phyloP scores from a whole-genome alignment of 345 rosid species.

The Barbarea vulgaris region DNA sequence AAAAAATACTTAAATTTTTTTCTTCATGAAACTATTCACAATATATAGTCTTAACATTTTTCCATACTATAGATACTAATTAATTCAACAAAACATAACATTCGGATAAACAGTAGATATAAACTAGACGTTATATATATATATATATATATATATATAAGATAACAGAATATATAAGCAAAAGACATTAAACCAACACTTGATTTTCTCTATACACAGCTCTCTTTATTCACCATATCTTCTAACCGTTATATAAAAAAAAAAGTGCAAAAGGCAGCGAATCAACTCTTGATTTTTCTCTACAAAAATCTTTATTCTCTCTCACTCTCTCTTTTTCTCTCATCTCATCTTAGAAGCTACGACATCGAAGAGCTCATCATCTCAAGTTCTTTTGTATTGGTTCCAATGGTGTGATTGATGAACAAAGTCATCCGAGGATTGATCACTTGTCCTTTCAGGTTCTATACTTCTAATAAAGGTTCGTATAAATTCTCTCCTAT shows the following conservation, averaged over 20 bases:
- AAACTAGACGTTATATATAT: neutral
- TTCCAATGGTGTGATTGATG: conserved; percentile 22
- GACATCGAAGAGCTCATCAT: conserved; percentile 16
- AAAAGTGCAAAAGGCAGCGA: conserved; percentile 26
- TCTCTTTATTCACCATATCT: conserved; percentile 22
- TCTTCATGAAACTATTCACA: neutral
- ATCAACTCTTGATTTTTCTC: conserved; percentile 29
- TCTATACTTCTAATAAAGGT: conserved; percentile 5
- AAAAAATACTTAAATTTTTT: no score
- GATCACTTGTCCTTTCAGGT: neutral
- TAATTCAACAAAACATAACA: neutral
- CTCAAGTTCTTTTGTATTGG: conserved; percentile 7
- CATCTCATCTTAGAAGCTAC: conserved; percentile 30
- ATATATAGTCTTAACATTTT: neutral
- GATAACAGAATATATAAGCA: conserved; percentile 5
- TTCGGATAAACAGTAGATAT: no score
- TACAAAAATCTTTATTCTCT: conserved; percentile 9
- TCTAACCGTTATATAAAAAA: conserved; percentile 29
- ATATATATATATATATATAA: no score
- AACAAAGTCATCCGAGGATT: conserved; percentile 18
- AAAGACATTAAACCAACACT: conserved; percentile 34
- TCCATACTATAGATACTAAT: neutral
- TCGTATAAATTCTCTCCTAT: conserved; percentile 6
- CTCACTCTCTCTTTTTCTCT: conserved; percentile 10
- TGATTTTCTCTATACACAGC: conserved; percentile 29